A percentile compares a stretch with the other conserved stretches of the same genome.
These are phyloP conservation scores for Mucor ambiguus DNA, from an alignment of 371 early-diverging fungal genomes.

Conservation along the genomic window DNA sequence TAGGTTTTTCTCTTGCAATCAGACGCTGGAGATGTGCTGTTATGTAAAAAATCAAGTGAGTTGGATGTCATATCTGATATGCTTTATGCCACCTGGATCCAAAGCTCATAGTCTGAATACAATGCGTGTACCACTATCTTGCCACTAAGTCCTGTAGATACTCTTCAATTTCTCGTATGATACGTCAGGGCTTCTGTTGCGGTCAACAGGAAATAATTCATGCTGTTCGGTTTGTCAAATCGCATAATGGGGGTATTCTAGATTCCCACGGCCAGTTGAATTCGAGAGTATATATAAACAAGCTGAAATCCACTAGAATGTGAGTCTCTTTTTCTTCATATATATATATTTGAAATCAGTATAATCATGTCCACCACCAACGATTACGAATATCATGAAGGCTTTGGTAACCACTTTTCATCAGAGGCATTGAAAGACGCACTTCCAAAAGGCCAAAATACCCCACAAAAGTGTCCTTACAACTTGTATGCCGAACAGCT, in stretches of 20 bases:
- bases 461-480: conserved; percentile 91
- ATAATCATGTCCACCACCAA: background rate
- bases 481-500: conserved; percentile 95
- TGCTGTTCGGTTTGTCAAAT: background rate
- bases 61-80: background rate
- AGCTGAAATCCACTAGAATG: background rate
- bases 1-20: too few relatives aligned
- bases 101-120: background rate
- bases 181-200: background rate
- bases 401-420: conserved; percentile 84
- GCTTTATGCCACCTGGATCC: too few relatives aligned
- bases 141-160: background rate
- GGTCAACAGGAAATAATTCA: conserved; percentile 4
- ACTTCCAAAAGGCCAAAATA: conserved; percentile 92
- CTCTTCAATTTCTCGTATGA: background rate
- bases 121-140: background rate
- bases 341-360: background rate
- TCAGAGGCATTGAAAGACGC: conserved; percentile 87
- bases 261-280: background rate
- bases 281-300: background rate
- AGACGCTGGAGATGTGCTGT: too few relatives aligned
- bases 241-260: background rate
- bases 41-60: too few relatives aligned
- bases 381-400: conserved; percentile 62
- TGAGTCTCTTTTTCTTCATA: background rate